Conservation (phyloP, 257 asterid genomes). For the Primulina eburnea region DNA sequence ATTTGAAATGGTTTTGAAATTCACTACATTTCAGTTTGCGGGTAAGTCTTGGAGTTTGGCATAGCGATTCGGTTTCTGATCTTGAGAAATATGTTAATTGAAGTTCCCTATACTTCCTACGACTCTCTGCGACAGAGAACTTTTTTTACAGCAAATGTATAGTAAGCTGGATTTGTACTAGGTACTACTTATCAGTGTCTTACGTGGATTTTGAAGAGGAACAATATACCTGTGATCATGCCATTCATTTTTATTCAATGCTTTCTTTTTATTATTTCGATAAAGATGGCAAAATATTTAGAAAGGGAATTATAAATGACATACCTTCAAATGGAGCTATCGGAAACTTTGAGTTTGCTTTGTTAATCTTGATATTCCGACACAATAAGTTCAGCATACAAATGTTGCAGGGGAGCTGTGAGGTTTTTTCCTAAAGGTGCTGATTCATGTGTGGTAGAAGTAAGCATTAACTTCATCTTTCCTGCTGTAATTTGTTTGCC, state of each 20-base stretch:
- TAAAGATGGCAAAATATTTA: not conserved
- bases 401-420: constrained; percentile 82
- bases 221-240: not conserved
- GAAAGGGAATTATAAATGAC: not conserved
- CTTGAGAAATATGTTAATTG: not conserved
- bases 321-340: not conserved
- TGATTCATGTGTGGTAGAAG: constrained; percentile 71
- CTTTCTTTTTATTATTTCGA: not conserved
- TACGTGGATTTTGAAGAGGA: not conserved
- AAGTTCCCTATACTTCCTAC: not conserved
- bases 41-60: not conserved
- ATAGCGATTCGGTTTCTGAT: constrained; percentile 4
- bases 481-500: not conserved
- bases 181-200: not conserved
- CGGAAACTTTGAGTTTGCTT: not conserved
- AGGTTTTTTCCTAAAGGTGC: constrained; percentile 86
- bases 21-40: constrained; percentile 1
- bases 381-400: constrained; percentile 19
- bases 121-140: not conserved
- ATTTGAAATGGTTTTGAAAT: not conserved
- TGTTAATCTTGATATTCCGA: constrained; percentile 5
- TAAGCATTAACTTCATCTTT: constrained; percentile 32
- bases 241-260: not conserved
- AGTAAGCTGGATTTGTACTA: not conserved
- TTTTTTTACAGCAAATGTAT: not conserved